Evolutionary conservation across 371 early-diverging fungal species (phyloP).

Genomic region (Pancytospora epiphaga): DNA sequence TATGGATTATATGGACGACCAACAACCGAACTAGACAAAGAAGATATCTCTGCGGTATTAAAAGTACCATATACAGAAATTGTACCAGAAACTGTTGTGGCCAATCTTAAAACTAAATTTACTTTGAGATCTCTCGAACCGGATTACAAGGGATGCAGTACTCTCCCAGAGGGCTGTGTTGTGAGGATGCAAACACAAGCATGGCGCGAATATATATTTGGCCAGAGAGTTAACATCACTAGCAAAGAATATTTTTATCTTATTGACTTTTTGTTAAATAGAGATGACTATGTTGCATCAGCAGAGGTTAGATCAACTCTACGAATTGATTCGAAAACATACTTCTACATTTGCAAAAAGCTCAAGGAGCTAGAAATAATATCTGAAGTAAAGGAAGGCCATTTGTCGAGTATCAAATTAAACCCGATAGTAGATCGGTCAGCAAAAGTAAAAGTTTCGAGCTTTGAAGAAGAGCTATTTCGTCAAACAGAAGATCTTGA

Average conservation of each 20-base stretch:
- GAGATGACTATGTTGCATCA: slow-evolving; percentile 8
- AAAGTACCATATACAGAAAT: not conserved
- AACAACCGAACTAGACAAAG: not conserved
- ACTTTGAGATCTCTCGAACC: not conserved
- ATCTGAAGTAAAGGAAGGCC: slow-evolving; percentile 25
- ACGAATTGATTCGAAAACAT: slow-evolving; percentile 38
- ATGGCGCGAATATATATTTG: slow-evolving; percentile 34
- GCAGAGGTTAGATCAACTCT: slow-evolving; percentile 15
- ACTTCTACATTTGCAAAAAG: slow-evolving; percentile 35
- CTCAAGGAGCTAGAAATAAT: slow-evolving; percentile 18
- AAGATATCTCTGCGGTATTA: not conserved
- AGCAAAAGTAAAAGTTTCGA: not conserved
- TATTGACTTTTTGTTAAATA: slow-evolving; percentile 24
- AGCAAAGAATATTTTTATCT: slow-evolving; percentile 30
- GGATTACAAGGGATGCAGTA: too few species aligned
- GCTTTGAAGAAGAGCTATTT: not conserved
- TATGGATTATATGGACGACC: not conserved
- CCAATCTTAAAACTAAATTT: not conserved
- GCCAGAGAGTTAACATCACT: slow-evolving; percentile 25
- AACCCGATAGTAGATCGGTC: not conserved
- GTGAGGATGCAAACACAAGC: slow-evolving; percentile 38
- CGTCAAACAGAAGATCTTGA: not conserved
- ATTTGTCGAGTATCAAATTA: not conserved
- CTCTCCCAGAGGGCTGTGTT: not conserved
- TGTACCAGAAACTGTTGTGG: not conserved